phyloP scores from a whole-genome alignment of 495 filamentous ascomycete genomes.

The Amphirosellinia nigrospora region DNA sequence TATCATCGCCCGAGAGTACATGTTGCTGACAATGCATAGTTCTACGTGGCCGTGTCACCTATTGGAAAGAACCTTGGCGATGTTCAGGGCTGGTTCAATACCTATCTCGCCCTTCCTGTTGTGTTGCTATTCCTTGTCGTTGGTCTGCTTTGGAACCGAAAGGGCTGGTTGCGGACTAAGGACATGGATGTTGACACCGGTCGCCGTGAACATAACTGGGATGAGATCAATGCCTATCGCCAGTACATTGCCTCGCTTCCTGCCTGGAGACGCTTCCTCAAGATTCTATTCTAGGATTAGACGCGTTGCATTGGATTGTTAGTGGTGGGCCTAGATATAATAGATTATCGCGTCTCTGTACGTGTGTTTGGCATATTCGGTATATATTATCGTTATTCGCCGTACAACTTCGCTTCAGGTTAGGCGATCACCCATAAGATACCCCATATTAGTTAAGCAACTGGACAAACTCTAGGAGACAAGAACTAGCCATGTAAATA shows the following conservation, averaged over 20 bases:
- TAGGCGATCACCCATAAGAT: neutral
- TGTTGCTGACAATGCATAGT: conserved; percentile 41
- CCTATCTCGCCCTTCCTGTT: conserved; percentile 65
- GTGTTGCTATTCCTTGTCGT: conserved; percentile 61
- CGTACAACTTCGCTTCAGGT: neutral
- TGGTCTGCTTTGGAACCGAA: conserved; percentile 67
- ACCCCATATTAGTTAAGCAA: neutral
- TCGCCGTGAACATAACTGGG: conserved; percentile 63
- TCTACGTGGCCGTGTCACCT: conserved; percentile 59
- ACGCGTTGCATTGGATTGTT: neutral
- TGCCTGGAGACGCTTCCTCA: conserved; percentile 54
- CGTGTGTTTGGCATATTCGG: neutral
- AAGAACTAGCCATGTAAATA: neutral
- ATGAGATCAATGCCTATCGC: conserved; percentile 56
- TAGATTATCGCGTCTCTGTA: conserved; percentile 1
- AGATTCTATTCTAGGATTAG: conserved; percentile 53
- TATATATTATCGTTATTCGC: neutral
- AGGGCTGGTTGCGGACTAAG: conserved; percentile 56
- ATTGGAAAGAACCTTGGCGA: conserved; percentile 48
- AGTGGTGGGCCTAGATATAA: neutral
- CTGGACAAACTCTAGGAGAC: neutral
- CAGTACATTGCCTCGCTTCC: conserved; percentile 54
- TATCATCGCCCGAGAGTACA: neutral
- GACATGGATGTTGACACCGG: conserved; percentile 71
- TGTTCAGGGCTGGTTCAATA: conserved; percentile 65